Evolutionary conservation across 2,329 filamentous ascomycete genomes (phyloP).

Genomic region (Diaporthe sp.): DNA sequence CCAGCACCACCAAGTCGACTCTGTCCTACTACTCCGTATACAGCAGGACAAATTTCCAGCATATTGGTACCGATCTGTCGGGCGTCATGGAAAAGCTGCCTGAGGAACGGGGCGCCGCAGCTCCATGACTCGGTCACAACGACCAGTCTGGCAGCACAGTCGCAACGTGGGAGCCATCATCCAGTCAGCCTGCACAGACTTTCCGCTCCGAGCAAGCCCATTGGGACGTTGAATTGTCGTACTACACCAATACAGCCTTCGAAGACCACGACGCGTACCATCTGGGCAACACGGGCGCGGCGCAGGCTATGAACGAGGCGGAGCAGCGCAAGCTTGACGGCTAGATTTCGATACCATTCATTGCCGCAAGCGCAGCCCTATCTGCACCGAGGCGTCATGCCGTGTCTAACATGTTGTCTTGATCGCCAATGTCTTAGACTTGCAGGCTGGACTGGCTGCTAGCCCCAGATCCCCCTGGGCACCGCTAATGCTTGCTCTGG

Average conservation of each 20-base stretch:
- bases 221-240: background rate
- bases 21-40: background rate
- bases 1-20: background rate
- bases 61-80: slow-evolving; percentile 17
- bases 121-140: slow-evolving; percentile 18
- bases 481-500: background rate
- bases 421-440: slow-evolving; percentile 30
- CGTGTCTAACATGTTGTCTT: slow-evolving; percentile 3
- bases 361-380: slow-evolving; percentile 27
- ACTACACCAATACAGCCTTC: slow-evolving; percentile 9
- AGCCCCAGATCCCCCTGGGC: background rate
- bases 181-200: background rate
- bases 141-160: background rate
- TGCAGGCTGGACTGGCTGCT: slow-evolving; percentile 17
- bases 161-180: background rate
- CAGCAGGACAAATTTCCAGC: background rate
- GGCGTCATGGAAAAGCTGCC: background rate
- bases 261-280: slow-evolving; percentile 18
- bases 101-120: background rate
- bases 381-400: slow-evolving; percentile 13
- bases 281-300: slow-evolving; percentile 26
- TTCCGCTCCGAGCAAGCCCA: background rate
- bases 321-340: slow-evolving; percentile 13
- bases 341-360: background rate
- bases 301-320: slow-evolving; percentile 26